Conservation (phyloP, 179 eudicot species). For the Dionaea muscipula region DNA sequence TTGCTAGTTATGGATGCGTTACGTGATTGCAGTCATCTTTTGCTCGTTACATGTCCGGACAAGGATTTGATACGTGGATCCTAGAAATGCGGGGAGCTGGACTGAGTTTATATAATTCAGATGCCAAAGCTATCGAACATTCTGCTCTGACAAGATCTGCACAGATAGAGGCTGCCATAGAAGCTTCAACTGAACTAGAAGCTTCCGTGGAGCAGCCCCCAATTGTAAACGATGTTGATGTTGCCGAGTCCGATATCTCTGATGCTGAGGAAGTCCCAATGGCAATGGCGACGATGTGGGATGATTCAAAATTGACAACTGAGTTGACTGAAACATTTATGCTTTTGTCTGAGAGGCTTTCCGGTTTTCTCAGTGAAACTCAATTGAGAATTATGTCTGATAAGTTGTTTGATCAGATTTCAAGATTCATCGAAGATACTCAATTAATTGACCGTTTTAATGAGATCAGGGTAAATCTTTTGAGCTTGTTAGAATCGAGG, state of each 20-base stretch:
- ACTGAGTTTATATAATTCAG: conserved; percentile 49
- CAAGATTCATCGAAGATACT: conserved; percentile 30
- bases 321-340: conserved; percentile 35
- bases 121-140: conserved; percentile 43
- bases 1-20: neutral
- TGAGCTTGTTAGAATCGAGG: conserved; percentile 51
- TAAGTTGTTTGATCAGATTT: conserved; percentile 33
- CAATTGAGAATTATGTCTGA: conserved; percentile 32
- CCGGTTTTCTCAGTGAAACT: conserved; percentile 36
- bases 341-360: conserved; percentile 33
- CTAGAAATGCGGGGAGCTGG: conserved; percentile 98
- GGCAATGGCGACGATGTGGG: conserved; percentile 23
- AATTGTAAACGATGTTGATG: conserved; percentile 10
- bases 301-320: conserved; percentile 29
- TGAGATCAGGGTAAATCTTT: conserved; percentile 50
- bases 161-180: conserved; percentile 28
- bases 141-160: conserved; percentile 54
- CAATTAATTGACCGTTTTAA: conserved; percentile 26
- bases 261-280: conserved; percentile 16
- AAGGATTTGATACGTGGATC: conserved; percentile 98
- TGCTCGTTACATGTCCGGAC: conserved; percentile 94
- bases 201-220: conserved; percentile 9
- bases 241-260: conserved; percentile 20
- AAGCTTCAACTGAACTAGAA: conserved; percentile 21
- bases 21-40: conserved; percentile 66